Evolutionary conservation across 1,139 yeast species (phyloP), one percentile per base, ranked within the genome.

Genomic region (Suhomyces bokatorum): DNA sequence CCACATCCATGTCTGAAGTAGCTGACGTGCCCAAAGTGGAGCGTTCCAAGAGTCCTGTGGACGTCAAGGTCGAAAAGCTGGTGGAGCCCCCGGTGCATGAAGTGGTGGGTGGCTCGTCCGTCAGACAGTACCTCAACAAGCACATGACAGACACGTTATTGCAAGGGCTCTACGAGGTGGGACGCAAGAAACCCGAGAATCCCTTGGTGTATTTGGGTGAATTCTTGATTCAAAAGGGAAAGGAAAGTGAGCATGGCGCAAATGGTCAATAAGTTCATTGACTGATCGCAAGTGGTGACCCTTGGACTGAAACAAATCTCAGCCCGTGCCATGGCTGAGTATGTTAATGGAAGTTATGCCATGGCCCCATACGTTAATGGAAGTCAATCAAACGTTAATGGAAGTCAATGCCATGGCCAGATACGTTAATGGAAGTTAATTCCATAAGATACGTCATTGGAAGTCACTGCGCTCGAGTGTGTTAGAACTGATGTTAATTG

Each of bases 21-120:
- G 35, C 43, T 2, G 49, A 44, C 8, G 49, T 42, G n/a, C 35
- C 33, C 20, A 43, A 41, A 14, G 24, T 38, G 11, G 39, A 37
- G 43, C 40, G 17, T 32, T 32, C 39, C 26, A 39, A 37, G 27
- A 32, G 24, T 43, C 42, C 39, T 11, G 24, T 30, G 12, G 44
- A 45, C 11, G 34, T 37, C 16, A 39, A 36, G 35, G 15, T 24
- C 6, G 45, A 39, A 30, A 41, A 37, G 36, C 24, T 40, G 17
- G 35, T 24, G 5, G 50, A 40, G 31, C 51, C 50, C 3, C 76
- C 74, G 2, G 62, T 70, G 14, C 73, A 76, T 33, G 85, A 82
- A 51, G 73, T 83, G 14, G 83, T 85, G 9, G 95, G 93, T 13
- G 97, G 97, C 0, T 87, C 96, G 0, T 82, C 88, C 1, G 74